Evolutionary conservation across 495 filamentous ascomycete species (phyloP).

Genomic region (Trichoderma orchidacearum): DNA sequence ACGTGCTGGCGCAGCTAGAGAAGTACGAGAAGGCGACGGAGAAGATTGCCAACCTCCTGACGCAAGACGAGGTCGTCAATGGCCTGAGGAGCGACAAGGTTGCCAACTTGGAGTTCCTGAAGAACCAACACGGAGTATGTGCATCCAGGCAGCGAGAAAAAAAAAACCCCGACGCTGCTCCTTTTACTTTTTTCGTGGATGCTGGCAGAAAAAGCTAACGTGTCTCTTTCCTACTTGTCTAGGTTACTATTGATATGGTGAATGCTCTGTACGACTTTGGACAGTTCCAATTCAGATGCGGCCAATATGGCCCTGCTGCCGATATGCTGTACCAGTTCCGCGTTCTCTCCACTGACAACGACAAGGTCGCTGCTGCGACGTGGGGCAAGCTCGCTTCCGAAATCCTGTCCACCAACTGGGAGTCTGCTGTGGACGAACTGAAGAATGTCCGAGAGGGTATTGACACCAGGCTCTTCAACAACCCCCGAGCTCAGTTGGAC

Average conservation of each 20-base stretch:
- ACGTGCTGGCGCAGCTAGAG: conserved; percentile 69
- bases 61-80: conserved; percentile 72
- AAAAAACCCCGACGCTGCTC: too few species aligned
- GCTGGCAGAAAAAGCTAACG: neutral
- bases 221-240: too few species aligned
- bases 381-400: conserved; percentile 95
- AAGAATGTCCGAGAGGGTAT: conserved; percentile 86
- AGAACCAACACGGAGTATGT: conserved; percentile 76
- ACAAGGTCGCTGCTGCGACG: conserved; percentile 85
- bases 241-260: conserved; percentile 87
- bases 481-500: conserved; percentile 83
- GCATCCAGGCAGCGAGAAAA: neutral
- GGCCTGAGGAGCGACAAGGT: conserved; percentile 90
- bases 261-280: conserved; percentile 88
- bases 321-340: conserved; percentile 92
- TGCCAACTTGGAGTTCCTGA: conserved; percentile 89
- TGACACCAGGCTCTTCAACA: conserved; percentile 85
- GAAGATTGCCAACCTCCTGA: conserved; percentile 73
- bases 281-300: conserved; percentile 91
- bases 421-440: conserved; percentile 88
- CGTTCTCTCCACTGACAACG: conserved; percentile 92
- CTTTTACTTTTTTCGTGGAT: neutral
- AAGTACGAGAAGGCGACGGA: conserved; percentile 69
- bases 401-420: conserved; percentile 88
- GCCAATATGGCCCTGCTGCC: conserved; percentile 75